Percentiles rank a stretch among this genome's conserved stretches.
Evolutionary conservation across 2,329 filamentous ascomycete species (phyloP).

Genomic region (Penicillium nordicum): DNA sequence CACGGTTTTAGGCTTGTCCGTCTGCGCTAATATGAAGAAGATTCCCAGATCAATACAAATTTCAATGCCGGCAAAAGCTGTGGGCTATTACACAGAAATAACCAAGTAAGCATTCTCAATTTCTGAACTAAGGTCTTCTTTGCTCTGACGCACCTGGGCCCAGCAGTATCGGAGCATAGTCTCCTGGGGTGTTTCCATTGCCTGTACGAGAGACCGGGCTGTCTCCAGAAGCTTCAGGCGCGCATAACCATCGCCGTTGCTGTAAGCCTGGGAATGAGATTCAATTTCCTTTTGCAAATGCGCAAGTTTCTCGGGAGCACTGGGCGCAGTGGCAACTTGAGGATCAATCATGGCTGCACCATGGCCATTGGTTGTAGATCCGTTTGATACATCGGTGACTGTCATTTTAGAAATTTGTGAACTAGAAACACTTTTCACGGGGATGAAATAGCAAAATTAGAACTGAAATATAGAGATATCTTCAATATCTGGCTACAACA

Average conservation of each 20-base stretch:
- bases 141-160: constrained; percentile 19
- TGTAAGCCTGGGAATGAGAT: constrained; percentile 11
- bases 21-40: constrained; percentile 10
- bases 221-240: constrained; percentile 24
- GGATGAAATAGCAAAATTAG: not conserved
- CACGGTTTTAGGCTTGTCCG: constrained; percentile 12
- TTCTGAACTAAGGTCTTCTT: too few relatives aligned
- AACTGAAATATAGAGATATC: not conserved
- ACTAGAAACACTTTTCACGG: not conserved
- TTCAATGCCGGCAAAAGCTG: constrained; percentile 16
- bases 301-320: constrained; percentile 18
- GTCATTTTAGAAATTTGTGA: not conserved
- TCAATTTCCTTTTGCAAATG: constrained; percentile 18
- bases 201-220: constrained; percentile 25
- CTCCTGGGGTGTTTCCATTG: constrained; percentile 30
- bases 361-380: not conserved
- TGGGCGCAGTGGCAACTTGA: constrained; percentile 24
- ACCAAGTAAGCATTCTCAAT: not conserved
- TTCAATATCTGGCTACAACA: not conserved
- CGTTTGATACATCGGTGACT: not conserved
- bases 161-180: constrained; percentile 28
- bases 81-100: constrained; percentile 2
- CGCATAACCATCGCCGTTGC: constrained; percentile 9
- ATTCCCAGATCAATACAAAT: constrained; percentile 17
- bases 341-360: not conserved